Base-by-base conservation (phyloP, 2,329 filamentous ascomycete genomes). In the Talaromyces sp. region DNA sequence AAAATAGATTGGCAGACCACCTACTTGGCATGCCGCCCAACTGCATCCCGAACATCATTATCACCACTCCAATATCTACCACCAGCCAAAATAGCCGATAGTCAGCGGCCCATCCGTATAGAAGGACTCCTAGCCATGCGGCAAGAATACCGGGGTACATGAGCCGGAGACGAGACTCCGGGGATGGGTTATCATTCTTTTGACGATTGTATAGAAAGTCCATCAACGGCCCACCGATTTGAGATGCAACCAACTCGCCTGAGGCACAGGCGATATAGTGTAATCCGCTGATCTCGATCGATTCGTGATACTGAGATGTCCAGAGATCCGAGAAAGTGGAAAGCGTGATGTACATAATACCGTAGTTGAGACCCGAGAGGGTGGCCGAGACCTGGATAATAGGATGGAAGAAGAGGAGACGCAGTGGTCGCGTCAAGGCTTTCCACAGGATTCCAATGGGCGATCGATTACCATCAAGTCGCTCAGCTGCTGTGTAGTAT, bases 61-160 rank as follows among this genome's bases (percentile, higher is more conserved):
- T 77, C 1, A 79, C 77, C 2, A 84, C 83, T 1, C 86, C 87
- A 48, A 88, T 79, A 65, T 88, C 86, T 0, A 85, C 85, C 3
- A 86, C 77, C 45, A 88, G 84, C 84, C 85, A 88, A 69, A 86
- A 84, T 0, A 79, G 75, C 1, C 78, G 71, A 35, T 81, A 76
- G 58, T 87, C 77, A 0, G 85, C 84, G 2, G 81, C 77, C 84
- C 85, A 88, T 45, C 85, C 85, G 69, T 87, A 88, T 74, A 82
- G 81, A 67, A 87, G 82, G 0, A 88, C 76, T 9, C 84, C 82
- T 16, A 82, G 71, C 0, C 86, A 84, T 0, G 87, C 80, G 47
- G 85, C 77, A 1, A 85, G 68, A 0, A 81, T 79, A 1, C 83
- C 84, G 16, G 83, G 77, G 62, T 87, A 82, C 77, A 89, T 85